phyloP scores from a whole-genome alignment of 768 basidiomycete genomes.

The Pulveroboletus frians region DNA sequence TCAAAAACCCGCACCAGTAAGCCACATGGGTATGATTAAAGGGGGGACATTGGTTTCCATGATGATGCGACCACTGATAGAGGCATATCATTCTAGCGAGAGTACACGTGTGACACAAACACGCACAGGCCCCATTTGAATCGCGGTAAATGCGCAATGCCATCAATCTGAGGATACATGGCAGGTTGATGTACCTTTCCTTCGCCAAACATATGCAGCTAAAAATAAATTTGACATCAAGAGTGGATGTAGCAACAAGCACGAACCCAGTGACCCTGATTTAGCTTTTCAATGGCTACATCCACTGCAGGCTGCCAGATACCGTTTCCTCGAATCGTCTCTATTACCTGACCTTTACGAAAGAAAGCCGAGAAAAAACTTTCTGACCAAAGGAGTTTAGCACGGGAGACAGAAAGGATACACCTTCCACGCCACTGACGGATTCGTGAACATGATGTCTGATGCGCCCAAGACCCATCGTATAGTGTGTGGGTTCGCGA shows the following conservation, averaged over 20 bases:
- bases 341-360: slow-evolving; percentile 81
- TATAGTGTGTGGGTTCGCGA: slow-evolving; percentile 52
- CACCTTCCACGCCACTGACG: slow-evolving; percentile 44
- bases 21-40: slow-evolving; percentile 87
- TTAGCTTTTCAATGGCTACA: slow-evolving; percentile 71
- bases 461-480: slow-evolving; percentile 92
- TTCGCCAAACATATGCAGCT: slow-evolving; percentile 91
- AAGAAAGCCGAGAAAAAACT: slow-evolving; percentile 85
- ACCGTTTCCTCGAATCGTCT: slow-evolving; percentile 88
- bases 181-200: slow-evolving; percentile 78
- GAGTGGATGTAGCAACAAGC: neutral
- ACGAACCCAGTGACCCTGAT: slow-evolving; percentile 83
- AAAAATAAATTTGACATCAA: neutral
- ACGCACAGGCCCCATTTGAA: slow-evolving; percentile 98
- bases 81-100: slow-evolving; percentile 1
- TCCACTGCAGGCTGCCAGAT: slow-evolving; percentile 86
- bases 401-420: neutral
- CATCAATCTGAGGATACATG: slow-evolving; percentile 40
- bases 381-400: slow-evolving; percentile 31
- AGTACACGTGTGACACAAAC: neutral
- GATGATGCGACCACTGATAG: slow-evolving; percentile 70
- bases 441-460: slow-evolving; percentile 93
- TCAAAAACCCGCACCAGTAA: slow-evolving; percentile 51
- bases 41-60: slow-evolving; percentile 67
- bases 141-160: slow-evolving; percentile 51